phyloP scores from a whole-genome alignment of 1,284 basidiomycete species.

The Ceratorhiza oryzae-sativae region DNA sequence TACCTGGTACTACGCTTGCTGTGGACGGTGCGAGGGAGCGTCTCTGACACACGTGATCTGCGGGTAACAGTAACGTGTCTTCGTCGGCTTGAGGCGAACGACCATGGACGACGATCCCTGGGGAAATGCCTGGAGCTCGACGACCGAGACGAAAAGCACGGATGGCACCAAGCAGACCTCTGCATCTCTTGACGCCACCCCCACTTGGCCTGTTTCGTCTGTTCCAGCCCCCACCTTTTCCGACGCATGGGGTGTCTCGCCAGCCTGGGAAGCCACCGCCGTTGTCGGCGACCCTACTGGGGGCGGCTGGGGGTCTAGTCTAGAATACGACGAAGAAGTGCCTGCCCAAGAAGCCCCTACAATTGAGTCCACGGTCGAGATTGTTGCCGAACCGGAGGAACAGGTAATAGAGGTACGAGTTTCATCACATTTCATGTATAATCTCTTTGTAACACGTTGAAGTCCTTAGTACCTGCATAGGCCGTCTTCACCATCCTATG shows the following conservation, averaged over 20 bases:
- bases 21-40: conserved; percentile 32
- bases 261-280: conserved; percentile 14
- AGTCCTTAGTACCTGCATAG: conserved; percentile 20
- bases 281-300: conserved; percentile 10
- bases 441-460: conserved; percentile 27
- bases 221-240: conserved; percentile 26
- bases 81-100: conserved; percentile 4
- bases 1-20: conserved; percentile 7
- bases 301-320: conserved; percentile 33
- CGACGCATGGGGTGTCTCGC: conserved; percentile 20
- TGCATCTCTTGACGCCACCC: background rate
- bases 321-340: conserved; percentile 28
- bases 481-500: conserved; percentile 11
- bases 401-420: conserved; percentile 26
- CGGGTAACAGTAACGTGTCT: conserved; percentile 3
- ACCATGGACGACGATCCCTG: conserved; percentile 36
- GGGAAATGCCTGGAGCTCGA: conserved; percentile 34
- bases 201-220: conserved; percentile 25
- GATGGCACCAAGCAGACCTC: background rate
- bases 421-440: conserved; percentile 14
- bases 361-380: conserved; percentile 14
- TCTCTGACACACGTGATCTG: background rate
- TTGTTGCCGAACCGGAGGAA: conserved; percentile 21
- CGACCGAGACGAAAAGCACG: background rate
- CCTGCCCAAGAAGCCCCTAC: background rate